Base-by-base conservation (phyloP, 225 moss, liverwort and hornwort genomes). In the Bryum argenteum region DNA sequence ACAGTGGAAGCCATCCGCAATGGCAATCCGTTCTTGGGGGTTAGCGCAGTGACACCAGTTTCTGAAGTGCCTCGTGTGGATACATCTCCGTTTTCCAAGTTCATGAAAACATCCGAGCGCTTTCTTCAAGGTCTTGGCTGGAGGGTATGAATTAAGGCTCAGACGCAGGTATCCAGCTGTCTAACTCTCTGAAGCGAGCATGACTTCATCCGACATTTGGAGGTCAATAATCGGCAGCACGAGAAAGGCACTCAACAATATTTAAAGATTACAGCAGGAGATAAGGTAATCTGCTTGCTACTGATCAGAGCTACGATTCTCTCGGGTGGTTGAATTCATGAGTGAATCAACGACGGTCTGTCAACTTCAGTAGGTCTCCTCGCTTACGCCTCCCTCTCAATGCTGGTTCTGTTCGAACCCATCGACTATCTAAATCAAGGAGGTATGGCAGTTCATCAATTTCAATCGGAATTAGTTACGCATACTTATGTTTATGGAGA, bases 121-220 rank as follows among this genome's bases (percentile, higher is more conserved):
- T 26, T 86, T 71, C 74, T 86, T 59, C 82, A 86, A 80, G 86
- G 82, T 68, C 79, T 85, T 56, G 82, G 86, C 72, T 86, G 86
- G 86, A 82, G 67, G 74, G 74, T 44, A 14, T 85, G 75, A 83
- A 59, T 10, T 21, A 7, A 58, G 17, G 44, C 38, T 58, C 42
- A 40, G 9, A 50, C 66, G 26, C 50, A 57, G 57, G 44, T 23
- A 42, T 52, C 28, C 41, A 74, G 43, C 74, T 10, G 56, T 63
- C 63, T 14, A 48, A 17, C 22, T 72, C 56, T 57, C 20, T 68
- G 8, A 63, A 52, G 17, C 62, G 75, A 69, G 59, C 65, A 50
- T 54, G 66, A 64, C 37, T 59, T 70, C 43, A 50, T 54, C 11
- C 54, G 16, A 52, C 59, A 57, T 43, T 11, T 33, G 26, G 19